Evolutionary conservation across 2,329 filamentous ascomycete genomes (phyloP).

Genomic region (Cordyceps cicadae): DNA sequence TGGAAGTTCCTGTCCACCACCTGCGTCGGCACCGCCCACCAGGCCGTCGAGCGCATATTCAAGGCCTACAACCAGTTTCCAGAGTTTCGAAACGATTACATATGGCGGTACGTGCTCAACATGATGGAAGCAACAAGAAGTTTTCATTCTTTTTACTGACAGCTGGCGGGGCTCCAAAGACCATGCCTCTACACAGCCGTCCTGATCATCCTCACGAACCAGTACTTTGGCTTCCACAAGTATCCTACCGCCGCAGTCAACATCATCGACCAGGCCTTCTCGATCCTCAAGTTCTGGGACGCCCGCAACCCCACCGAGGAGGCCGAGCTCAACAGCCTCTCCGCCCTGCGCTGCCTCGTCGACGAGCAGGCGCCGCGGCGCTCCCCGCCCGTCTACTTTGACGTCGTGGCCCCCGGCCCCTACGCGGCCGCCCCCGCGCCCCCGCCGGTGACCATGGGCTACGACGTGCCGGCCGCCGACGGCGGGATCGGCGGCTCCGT

Average conservation of each 20-base stretch:
- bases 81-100: not conserved
- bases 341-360: not conserved
- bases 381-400: not conserved
- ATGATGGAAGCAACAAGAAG: no score
- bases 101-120: slow-evolving; percentile 9
- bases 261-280: slow-evolving; percentile 28
- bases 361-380: not conserved
- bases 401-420: not conserved
- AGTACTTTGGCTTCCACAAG: slow-evolving; percentile 42
- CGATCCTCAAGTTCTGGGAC: not conserved
- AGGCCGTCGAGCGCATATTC: not conserved
- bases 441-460: not conserved
- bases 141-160: not conserved
- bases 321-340: not conserved
- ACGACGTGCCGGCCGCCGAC: not conserved
- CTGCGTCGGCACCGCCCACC: not conserved
- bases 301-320: not conserved
- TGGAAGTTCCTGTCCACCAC: not conserved
- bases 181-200: slow-evolving; percentile 49
- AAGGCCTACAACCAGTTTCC: not conserved
- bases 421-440: no score
- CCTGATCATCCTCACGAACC: slow-evolving; percentile 48
- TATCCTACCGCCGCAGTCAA: slow-evolving; percentile 32
- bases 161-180: slow-evolving; percentile 25
- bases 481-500: not conserved